Conservation (phyloP, 78 protist genomes). For the Dictyostelium firmibasis region DNA sequence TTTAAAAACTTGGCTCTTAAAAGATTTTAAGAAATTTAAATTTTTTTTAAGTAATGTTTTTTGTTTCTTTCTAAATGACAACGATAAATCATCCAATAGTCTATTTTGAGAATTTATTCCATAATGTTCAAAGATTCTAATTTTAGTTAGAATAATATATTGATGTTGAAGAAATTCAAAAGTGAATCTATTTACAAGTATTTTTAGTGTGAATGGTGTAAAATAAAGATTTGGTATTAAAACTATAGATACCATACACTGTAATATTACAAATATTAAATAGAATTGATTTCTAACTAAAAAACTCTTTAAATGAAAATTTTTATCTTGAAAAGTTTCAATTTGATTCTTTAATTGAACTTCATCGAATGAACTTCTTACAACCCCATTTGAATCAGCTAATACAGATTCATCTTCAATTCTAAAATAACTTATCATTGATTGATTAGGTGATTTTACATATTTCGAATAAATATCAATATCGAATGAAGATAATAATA, state of each 20-base stretch:
- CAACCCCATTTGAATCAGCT: background rate
- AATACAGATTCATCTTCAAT: background rate
- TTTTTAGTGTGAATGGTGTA: background rate
- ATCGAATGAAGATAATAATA: background rate
- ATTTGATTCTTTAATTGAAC: background rate
- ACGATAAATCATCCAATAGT: background rate
- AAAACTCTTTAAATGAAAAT: background rate
- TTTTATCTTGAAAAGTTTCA: background rate
- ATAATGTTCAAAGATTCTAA: background rate
- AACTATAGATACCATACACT: background rate
- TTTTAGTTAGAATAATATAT: background rate
- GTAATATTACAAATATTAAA: background rate
- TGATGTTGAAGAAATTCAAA: conserved; percentile 9
- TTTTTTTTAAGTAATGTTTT: background rate
- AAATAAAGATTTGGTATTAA: conserved; percentile 16
- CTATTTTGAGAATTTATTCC: background rate
- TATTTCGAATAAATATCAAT: background rate
- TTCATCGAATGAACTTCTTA: background rate
- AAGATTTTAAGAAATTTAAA: background rate
- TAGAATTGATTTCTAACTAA: background rate
- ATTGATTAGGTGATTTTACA: background rate
- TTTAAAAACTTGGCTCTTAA: background rate
- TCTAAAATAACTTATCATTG: background rate
- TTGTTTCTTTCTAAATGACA: background rate
- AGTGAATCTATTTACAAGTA: background rate